phyloP scores from a whole-genome alignment of 257 asterid genomes.

The Thymus mandschuricus region DNA sequence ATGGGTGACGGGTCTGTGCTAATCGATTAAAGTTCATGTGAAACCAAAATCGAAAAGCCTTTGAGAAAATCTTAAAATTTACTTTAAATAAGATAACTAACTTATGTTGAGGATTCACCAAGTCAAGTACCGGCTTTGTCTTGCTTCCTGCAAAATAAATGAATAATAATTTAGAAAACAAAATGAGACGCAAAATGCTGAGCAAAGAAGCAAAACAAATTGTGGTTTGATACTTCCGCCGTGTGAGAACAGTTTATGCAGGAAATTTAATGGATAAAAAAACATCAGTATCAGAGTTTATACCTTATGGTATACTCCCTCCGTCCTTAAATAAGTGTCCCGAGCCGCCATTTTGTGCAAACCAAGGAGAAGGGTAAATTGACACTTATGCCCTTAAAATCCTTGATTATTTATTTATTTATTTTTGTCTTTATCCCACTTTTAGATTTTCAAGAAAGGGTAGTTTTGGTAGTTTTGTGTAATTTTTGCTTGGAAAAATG shows the following conservation, averaged over 20 bases:
- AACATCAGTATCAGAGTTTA: conserved; percentile 2
- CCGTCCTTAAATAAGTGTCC: no score
- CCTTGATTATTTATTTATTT: no score
- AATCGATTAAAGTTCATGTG: background rate
- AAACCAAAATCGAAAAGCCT: conserved; percentile 1
- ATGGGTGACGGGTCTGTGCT: background rate
- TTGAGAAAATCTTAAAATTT: conserved; percentile 26
- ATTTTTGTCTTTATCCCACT: no score
- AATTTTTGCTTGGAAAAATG: no score
- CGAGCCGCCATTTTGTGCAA: no score
- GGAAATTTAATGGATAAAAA: background rate
- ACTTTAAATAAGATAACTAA: conserved; percentile 51
- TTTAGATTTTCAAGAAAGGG: no score
- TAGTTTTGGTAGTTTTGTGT: no score
- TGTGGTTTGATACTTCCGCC: background rate
- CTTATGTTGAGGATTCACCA: conserved; percentile 97
- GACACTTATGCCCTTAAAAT: no score
- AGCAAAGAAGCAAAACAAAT: conserved; percentile 15
- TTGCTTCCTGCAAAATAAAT: conserved; percentile 58
- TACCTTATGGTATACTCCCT: conserved; percentile 13
- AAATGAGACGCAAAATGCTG: conserved; percentile 11
- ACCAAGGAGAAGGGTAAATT: no score
- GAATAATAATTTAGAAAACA: conserved; percentile 27
- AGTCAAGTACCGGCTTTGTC: conserved; percentile 73
- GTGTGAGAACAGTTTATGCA: background rate